These are phyloP conservation scores for Mycena rosella DNA, from an alignment of 768 basidiomycete genomes.

Conservation along the genomic window DNA sequence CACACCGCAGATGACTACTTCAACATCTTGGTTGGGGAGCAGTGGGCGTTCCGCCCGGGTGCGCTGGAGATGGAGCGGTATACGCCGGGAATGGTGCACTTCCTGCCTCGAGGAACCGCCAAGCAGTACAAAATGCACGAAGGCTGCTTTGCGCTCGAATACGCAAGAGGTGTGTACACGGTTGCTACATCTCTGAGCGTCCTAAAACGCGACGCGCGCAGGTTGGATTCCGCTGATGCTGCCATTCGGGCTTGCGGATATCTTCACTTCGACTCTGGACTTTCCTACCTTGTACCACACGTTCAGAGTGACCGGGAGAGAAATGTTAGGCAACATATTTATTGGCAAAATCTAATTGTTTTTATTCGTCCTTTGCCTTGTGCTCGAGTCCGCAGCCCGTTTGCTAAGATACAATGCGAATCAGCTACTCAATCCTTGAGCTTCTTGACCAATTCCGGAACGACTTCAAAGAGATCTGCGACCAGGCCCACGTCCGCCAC, in stretches of 20 bases:
- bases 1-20: constrained; percentile 99
- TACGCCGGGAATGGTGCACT: constrained; percentile 85
- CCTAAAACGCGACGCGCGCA: constrained; percentile 46
- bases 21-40: constrained; percentile 93
- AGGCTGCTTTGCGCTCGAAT: constrained; percentile 96
- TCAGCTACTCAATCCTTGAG: constrained; percentile 64
- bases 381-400: constrained; percentile 2
- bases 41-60: constrained; percentile 93
- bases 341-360: constrained; percentile 83
- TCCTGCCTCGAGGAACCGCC: constrained; percentile 82
- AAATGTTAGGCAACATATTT: constrained; percentile 86
- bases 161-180: constrained; percentile 80
- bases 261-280: constrained; percentile 90
- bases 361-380: constrained; percentile 1
- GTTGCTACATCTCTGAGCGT: not conserved
- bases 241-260: constrained; percentile 93
- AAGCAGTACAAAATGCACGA: constrained; percentile 99
- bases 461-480: constrained; percentile 91
- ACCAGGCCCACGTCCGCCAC: constrained; percentile 96
- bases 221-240: constrained; percentile 99
- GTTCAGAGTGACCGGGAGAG: constrained; percentile 79
- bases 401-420: not conserved
- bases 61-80: constrained; percentile 89
- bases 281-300: constrained; percentile 86
- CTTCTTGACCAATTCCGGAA: constrained; percentile 92